phyloP scores from a whole-genome alignment of 2,329 filamentous ascomycete genomes.

The Verticillium nubilum region DNA sequence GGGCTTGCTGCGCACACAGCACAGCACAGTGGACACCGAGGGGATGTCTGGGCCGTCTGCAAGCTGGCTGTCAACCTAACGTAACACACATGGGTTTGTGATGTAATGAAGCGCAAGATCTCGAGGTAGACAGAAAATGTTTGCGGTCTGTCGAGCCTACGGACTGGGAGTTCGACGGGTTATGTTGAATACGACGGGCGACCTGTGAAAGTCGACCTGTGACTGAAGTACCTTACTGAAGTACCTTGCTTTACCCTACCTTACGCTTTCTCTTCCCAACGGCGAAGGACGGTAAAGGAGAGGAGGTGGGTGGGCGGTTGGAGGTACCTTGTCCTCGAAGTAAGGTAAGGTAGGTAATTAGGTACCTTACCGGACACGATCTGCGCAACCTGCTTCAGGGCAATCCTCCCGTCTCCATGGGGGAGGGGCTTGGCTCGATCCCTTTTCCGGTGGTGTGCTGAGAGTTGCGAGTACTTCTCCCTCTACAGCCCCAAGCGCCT shows the following conservation, averaged over 20 bases:
- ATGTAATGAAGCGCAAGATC: no score
- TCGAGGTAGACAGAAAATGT: neutral
- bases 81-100: neutral
- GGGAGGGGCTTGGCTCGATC: neutral
- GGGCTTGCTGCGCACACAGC: neutral
- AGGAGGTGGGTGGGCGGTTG: no score
- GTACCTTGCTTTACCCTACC: no score
- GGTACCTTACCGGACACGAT: neutral
- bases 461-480: neutral
- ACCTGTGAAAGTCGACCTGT: no score
- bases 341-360: neutral
- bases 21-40: neutral
- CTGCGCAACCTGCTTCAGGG: neutral
- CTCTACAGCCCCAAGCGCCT: neutral
- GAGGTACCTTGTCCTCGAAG: no score
- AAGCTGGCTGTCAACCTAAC: neutral
- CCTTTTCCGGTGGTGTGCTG: neutral
- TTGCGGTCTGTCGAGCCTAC: neutral
- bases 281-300: no score
- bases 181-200: neutral
- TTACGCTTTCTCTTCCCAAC: no score
- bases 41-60: neutral
- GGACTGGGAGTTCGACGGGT: neutral
- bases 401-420: neutral
- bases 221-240: no score